These are phyloP conservation scores for Echria macrotheca DNA, from an alignment of 495 filamentous ascomycete species.

Conservation along the genomic window DNA sequence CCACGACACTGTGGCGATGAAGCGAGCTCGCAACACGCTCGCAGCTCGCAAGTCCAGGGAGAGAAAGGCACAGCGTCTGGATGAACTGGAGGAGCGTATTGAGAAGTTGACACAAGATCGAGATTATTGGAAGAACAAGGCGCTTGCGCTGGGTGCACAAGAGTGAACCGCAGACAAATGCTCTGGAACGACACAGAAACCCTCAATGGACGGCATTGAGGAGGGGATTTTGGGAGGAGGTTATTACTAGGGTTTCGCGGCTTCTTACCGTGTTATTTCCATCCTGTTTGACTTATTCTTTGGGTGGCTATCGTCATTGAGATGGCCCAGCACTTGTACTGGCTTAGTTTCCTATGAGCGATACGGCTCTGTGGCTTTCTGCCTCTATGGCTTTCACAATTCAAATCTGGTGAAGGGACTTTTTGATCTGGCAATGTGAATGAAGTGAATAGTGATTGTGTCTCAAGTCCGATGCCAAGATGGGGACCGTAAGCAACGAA, in stretches of 20 bases:
- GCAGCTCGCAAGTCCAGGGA: slow-evolving; percentile 92
- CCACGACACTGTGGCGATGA: slow-evolving; percentile 65
- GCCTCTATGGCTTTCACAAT: no score
- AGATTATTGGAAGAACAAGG: slow-evolving; percentile 56
- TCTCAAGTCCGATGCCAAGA: no score
- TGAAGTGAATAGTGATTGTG: background rate
- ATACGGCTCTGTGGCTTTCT: no score
- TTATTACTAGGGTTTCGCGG: background rate
- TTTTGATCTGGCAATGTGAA: background rate
- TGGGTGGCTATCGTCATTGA: slow-evolving; percentile 1
- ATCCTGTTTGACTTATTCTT: slow-evolving; percentile 9
- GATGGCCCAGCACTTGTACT: slow-evolving; percentile 12
- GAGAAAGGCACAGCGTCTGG: slow-evolving; percentile 66
- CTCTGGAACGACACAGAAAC: slow-evolving; percentile 26
- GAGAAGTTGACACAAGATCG: slow-evolving; percentile 44
- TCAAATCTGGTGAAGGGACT: background rate
- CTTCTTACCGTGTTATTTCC: slow-evolving; percentile 16
- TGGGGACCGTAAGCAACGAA: no score
- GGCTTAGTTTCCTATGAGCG: background rate
- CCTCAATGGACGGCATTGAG: slow-evolving; percentile 25
- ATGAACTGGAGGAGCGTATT: slow-evolving; percentile 53
- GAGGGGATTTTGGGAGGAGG: slow-evolving; percentile 23
- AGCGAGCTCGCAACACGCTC: slow-evolving; percentile 92
- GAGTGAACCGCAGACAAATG: slow-evolving; percentile 30
- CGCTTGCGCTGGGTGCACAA: slow-evolving; percentile 34